These are phyloP conservation scores for Brassica nigra DNA, from an alignment of 345 rosid genomes.

Conservation along the genomic window DNA sequence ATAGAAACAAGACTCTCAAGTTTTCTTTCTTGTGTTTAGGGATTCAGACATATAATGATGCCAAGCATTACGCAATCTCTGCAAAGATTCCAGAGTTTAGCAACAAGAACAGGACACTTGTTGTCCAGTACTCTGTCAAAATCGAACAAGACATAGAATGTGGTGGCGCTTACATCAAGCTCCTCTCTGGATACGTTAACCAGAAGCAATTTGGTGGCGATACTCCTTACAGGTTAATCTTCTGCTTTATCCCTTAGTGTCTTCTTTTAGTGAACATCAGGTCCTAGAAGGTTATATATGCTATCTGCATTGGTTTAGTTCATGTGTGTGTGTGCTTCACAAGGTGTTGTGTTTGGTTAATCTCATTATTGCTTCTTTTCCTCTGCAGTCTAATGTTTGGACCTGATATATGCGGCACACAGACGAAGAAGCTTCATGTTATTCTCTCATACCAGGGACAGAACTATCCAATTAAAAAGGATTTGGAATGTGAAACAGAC, in stretches of 20 bases:
- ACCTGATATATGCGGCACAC: slow-evolving; percentile 92
- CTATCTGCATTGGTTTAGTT: neutral
- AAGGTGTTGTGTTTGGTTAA: no score
- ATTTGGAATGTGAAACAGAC: slow-evolving; percentile 91
- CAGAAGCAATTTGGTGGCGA: slow-evolving; percentile 98
- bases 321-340: no score
- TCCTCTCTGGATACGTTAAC: slow-evolving; percentile 89
- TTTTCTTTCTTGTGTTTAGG: slow-evolving; percentile 43
- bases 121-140: slow-evolving; percentile 81
- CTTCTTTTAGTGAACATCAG: neutral
- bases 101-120: slow-evolving; percentile 81
- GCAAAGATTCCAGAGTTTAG: slow-evolving; percentile 87
- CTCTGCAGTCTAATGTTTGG: slow-evolving; percentile 92
- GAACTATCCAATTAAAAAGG: slow-evolving; percentile 87
- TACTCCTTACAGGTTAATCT: slow-evolving; percentile 80
- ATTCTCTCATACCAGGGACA: slow-evolving; percentile 94
- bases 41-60: slow-evolving; percentile 83
- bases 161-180: slow-evolving; percentile 96
- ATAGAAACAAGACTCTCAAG: no score
- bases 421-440: slow-evolving; percentile 86
- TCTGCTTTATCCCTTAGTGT: neutral
- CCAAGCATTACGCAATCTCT: slow-evolving; percentile 81
- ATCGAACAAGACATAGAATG: slow-evolving; percentile 94
- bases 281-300: neutral
- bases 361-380: slow-evolving; percentile 11